Conservation (phyloP, 2,329 filamentous ascomycete species). For the Curvularia spicifera region DNA sequence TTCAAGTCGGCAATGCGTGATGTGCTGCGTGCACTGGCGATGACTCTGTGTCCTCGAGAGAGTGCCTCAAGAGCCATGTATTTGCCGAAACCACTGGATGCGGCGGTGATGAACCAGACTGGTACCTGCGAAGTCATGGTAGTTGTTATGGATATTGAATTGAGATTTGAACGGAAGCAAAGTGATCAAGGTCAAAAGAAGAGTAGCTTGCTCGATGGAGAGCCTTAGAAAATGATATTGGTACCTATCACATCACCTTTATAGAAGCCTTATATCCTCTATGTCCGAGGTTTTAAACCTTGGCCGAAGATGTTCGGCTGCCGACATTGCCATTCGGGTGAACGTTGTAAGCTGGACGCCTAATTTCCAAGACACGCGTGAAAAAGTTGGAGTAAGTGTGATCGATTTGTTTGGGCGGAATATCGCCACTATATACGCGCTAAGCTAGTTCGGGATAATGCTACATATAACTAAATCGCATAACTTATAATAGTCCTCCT, state of each 20-base stretch:
- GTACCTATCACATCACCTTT: background rate
- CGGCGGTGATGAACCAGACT: background rate
- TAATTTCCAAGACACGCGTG: no score
- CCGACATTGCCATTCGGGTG: no score
- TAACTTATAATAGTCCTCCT: no score
- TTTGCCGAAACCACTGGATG: background rate
- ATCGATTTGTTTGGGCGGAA: no score
- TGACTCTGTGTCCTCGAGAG: slow-evolving; percentile 13
- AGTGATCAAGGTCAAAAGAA: background rate
- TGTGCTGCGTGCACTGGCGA: slow-evolving; percentile 56
- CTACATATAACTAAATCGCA: no score
- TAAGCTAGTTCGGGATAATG: no score
- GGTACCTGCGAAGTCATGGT: background rate
- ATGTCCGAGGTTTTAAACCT: background rate
- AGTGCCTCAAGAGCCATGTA: background rate
- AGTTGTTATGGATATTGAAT: background rate
- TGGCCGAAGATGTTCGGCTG: background rate
- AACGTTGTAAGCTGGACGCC: no score
- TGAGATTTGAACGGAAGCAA: background rate
- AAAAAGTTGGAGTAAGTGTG: no score
- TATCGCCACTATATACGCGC: no score
- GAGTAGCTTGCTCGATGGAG: background rate
- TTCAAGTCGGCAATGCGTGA: slow-evolving; percentile 46
- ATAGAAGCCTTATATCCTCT: background rate
- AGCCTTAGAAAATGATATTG: background rate